Conservation (phyloP, 768 basidiomycete species). For the Cubamyces lactineus region DNA sequence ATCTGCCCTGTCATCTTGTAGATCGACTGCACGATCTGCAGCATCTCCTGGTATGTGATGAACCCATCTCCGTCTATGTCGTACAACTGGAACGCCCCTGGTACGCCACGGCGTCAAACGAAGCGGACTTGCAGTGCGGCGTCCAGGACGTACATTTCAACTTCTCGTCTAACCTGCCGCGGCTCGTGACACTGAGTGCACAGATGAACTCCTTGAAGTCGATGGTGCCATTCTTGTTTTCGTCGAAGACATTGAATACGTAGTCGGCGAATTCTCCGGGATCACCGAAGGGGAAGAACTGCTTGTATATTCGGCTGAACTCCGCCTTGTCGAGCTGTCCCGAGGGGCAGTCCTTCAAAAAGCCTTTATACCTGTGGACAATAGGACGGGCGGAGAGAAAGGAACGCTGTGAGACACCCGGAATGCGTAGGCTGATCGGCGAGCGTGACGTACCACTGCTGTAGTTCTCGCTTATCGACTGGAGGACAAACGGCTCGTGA, state of each 20-base stretch:
- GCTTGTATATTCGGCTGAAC: conserved; percentile 97
- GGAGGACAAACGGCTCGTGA: conserved; percentile 25
- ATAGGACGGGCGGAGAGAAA: conserved; percentile 19
- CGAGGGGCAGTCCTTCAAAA: conserved; percentile 97
- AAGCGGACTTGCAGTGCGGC: conserved; percentile 4
- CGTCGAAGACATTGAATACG: conserved; percentile 97
- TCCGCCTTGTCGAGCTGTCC: conserved; percentile 95
- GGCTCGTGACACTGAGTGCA: conserved; percentile 91
- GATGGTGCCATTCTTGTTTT: conserved; percentile 94
- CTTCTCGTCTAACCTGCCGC: conserved; percentile 95
- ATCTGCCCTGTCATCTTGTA: conserved; percentile 99
- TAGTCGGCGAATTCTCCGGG: conserved; percentile 96
- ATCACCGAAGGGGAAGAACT: conserved; percentile 99
- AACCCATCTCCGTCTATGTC: conserved; percentile 98
- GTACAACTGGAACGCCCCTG: conserved; percentile 99
- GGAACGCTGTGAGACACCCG: conserved; percentile 20
- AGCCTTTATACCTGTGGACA: conserved; percentile 82
- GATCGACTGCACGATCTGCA: conserved; percentile 95
- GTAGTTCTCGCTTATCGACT: conserved; percentile 97
- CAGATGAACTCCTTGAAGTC: conserved; percentile 99
- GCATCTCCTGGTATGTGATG: conserved; percentile 99
- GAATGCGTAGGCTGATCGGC: conserved; percentile 15
- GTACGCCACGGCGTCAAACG: conserved; percentile 2
- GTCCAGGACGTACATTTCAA: conserved; percentile 77
- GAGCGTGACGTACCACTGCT: conserved; percentile 72